Base-by-base conservation (phyloP, 2,329 filamentous ascomycete species). In the Fusarium sp. region DNA sequence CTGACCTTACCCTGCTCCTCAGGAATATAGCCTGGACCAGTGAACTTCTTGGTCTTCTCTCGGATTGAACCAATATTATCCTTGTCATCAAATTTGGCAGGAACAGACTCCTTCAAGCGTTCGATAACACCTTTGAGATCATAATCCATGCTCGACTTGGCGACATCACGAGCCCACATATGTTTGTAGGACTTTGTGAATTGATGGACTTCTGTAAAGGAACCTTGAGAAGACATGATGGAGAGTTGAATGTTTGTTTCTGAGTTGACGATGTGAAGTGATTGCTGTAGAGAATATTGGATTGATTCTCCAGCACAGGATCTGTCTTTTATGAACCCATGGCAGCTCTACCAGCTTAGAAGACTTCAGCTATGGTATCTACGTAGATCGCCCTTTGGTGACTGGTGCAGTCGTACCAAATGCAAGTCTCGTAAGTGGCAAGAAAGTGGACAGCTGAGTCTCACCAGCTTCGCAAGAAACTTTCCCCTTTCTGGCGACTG, bases 41-140 rank as follows among this genome's bases (percentile, higher is more conserved):
- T 47, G 18, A 3, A 6, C 44, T 28, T 0, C 18, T 10, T 47
- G 24, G 44, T 47, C 18, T 47, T 47, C 12, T 47, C 8, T 22
- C 12, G 44, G 8, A 28, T 4, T 28, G 24, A 28, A 4, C 44
- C 44, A 10, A 47, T 47, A 13, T 0, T 47, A 28, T 28, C 24
- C 1, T 47, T 10, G 2, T 1, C 18, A 7, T 7, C 4, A 1
- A 47, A 2, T 3, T 14, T 10, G 3, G 24, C 4, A 20, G 18
- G 44, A 47, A 47, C 18, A 22, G 24, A 47, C 12, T 4, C 4
- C 44, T 22, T 47, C 44, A 47, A 5, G 24, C 44, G 18, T 20
- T 28, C 18, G 12, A 47, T 47, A 7, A 47, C 12, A 47, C 24
- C 44, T 4, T 47, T 20, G 5, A 47, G 18, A 10, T 47, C 44